Percentiles rank a stretch among this genome's conserved stretches.
Conservation (phyloP, 495 filamentous ascomycete species). For the Bombardia bombarda region DNA sequence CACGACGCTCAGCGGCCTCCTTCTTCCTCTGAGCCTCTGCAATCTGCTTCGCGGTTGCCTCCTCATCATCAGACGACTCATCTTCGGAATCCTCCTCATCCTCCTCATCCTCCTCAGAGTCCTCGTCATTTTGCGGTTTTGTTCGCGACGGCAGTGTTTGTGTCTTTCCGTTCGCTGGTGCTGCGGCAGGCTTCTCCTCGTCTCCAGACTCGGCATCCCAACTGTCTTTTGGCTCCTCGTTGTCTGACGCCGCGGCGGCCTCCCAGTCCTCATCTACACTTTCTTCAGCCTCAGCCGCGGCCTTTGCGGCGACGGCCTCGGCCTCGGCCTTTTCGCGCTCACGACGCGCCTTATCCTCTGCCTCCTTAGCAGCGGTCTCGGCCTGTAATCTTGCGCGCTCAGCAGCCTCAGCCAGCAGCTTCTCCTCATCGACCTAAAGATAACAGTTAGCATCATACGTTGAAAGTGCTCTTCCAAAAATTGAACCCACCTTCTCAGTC, state of each 20-base stretch:
- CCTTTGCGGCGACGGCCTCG: slow-evolving; percentile 42
- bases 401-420: slow-evolving; percentile 62
- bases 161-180: slow-evolving; percentile 17
- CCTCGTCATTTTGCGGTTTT: slow-evolving; percentile 15
- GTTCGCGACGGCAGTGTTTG: slow-evolving; percentile 26
- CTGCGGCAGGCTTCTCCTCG: slow-evolving; percentile 20
- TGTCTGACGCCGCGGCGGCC: slow-evolving; percentile 64
- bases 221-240: slow-evolving; percentile 77
- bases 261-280: slow-evolving; percentile 83
- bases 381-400: slow-evolving; percentile 57
- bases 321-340: slow-evolving; percentile 44
- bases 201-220: slow-evolving; percentile 88
- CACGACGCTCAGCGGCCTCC: slow-evolving; percentile 81
- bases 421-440: slow-evolving; percentile 58
- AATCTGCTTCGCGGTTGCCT: slow-evolving; percentile 54
- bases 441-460: slow-evolving; percentile 2
- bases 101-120: slow-evolving; percentile 25
- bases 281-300: slow-evolving; percentile 45
- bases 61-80: slow-evolving; percentile 61
- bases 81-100: slow-evolving; percentile 36
- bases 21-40: slow-evolving; percentile 71
- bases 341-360: slow-evolving; percentile 42
- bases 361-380: slow-evolving; percentile 55
- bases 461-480: not conserved
- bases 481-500: slow-evolving; percentile 56